These are phyloP conservation scores for Nannizzia gypsea DNA, from an alignment of 2,329 filamentous ascomycete genomes.

Conservation along the genomic window DNA sequence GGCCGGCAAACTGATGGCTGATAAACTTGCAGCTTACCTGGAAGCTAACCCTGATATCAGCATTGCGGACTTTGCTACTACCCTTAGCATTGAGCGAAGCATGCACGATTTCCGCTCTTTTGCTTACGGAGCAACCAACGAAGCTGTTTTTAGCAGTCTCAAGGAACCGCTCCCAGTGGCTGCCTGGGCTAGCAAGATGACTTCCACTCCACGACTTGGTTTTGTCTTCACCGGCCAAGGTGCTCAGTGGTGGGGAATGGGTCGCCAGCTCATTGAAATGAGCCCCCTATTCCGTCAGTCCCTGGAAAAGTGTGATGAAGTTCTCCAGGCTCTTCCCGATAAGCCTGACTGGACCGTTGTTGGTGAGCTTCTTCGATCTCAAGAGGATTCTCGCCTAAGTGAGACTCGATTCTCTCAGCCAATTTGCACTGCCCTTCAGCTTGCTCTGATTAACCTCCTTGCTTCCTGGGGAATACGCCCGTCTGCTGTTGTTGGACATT, in stretches of 20 bases:
- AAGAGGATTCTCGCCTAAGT: constrained; percentile 6
- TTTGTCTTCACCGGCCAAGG: constrained; percentile 33
- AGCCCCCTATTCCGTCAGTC: constrained; percentile 5
- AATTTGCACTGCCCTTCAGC: constrained; percentile 8
- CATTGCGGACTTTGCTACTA: constrained; percentile 7
- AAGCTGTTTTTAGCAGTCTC: background rate
- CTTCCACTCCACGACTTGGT: constrained; percentile 7
- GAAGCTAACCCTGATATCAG: constrained; percentile 5
- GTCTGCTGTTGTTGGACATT: constrained; percentile 22
- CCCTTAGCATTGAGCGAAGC: constrained; percentile 1
- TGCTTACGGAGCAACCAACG: background rate
- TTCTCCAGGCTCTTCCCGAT: constrained; percentile 2
- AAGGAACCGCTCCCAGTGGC: constrained; percentile 19
- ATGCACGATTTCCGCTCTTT: constrained; percentile 7
- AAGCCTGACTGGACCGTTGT: constrained; percentile 6
- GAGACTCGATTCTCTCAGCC: constrained; percentile 9
- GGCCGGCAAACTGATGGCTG: constrained; percentile 10
- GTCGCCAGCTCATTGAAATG: constrained; percentile 18
- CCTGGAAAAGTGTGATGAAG: constrained; percentile 1
- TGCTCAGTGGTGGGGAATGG: constrained; percentile 28
- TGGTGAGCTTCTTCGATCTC: constrained; percentile 2
- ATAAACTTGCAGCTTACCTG: constrained; percentile 7
- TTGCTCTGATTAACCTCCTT: constrained; percentile 32
- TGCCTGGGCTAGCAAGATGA: constrained; percentile 16
- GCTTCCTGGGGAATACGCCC: constrained; percentile 22